Percentiles rank a stretch among this genome's conserved stretches.
These are phyloP conservation scores for Globisporangium orthogonon DNA, from an alignment of 352 stramenopile genomes.

Conservation along the genomic window DNA sequence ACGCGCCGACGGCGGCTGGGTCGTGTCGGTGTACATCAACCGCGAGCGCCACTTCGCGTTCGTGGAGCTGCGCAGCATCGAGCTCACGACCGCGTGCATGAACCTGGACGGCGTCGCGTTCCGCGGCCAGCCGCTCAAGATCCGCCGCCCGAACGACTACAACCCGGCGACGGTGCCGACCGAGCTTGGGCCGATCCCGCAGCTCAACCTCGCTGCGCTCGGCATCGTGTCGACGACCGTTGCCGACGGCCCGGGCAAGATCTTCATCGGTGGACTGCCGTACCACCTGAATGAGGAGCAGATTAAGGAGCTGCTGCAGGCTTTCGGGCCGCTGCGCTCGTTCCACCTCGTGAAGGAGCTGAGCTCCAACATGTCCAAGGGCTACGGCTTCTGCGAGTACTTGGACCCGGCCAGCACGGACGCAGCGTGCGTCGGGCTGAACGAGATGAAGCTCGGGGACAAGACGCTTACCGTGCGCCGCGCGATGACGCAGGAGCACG, in stretches of 20 bases:
- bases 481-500: conserved; percentile 76
- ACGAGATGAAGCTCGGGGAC: conserved; percentile 93
- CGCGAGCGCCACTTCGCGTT: conserved; percentile 95
- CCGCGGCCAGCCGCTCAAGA: conserved; percentile 91
- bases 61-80: conserved; percentile 95
- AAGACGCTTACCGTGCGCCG: conserved; percentile 88
- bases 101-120: conserved; percentile 95
- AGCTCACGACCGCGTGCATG: conserved; percentile 95
- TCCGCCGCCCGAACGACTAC: conserved; percentile 98
- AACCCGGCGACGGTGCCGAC: conserved; percentile 88
- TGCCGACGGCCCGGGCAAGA: conserved; percentile 96
- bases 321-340: conserved; percentile 92
- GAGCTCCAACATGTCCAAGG: conserved; percentile 90
- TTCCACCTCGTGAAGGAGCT: conserved; percentile 97
- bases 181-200: conserved; percentile 78
- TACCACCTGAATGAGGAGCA: conserved; percentile 96
- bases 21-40: conserved; percentile 94
- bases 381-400: conserved; percentile 98
- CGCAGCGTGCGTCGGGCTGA: conserved; percentile 91
- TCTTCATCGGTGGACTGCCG: conserved; percentile 97
- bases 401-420: conserved; percentile 88
- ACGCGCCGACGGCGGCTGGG: conserved; percentile 63
- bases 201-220: conserved; percentile 87
- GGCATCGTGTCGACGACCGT: conserved; percentile 95
- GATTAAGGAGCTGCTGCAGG: conserved; percentile 91